Evolutionary conservation across 2,329 filamentous ascomycete species (phyloP).

Genomic region (Botrytis sinoallii): DNA sequence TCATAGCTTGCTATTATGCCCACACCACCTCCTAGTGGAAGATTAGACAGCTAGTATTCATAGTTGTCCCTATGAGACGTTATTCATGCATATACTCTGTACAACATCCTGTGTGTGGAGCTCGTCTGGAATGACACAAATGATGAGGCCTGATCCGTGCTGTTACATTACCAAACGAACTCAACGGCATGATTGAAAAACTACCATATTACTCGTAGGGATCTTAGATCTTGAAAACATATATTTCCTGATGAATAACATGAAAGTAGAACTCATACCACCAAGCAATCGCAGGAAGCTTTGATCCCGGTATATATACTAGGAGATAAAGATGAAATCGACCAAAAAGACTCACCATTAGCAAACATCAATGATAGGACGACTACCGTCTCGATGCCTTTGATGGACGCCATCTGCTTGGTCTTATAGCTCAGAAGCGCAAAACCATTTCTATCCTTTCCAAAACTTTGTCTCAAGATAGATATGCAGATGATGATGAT

Average conservation of each 20-base stretch:
- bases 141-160: constrained; percentile 35
- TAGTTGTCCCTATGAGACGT: constrained; percentile 15
- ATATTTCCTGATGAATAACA: constrained; percentile 42
- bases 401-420: background rate
- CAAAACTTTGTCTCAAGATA: background rate
- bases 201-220: constrained; percentile 42
- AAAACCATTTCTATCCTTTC: background rate
- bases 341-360: background rate
- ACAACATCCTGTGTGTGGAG: constrained; percentile 38
- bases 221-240: constrained; percentile 42
- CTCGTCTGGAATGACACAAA: constrained; percentile 35
- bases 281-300: constrained; percentile 19
- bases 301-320: background rate
- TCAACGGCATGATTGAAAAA: background rate
- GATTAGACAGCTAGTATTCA: constrained; percentile 15
- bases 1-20: constrained; percentile 23
- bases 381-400: background rate
- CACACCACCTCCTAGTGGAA: constrained; percentile 7
- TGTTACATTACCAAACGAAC: background rate
- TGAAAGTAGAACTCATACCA: constrained; percentile 43
- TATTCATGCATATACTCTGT: constrained; percentile 40
- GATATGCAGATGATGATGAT: background rate
- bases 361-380: background rate
- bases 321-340: background rate
- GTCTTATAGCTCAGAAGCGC: background rate